These are phyloP conservation scores for Paradendryphiella salina DNA, from an alignment of 2,329 filamentous ascomycete species.

Conservation along the genomic window DNA sequence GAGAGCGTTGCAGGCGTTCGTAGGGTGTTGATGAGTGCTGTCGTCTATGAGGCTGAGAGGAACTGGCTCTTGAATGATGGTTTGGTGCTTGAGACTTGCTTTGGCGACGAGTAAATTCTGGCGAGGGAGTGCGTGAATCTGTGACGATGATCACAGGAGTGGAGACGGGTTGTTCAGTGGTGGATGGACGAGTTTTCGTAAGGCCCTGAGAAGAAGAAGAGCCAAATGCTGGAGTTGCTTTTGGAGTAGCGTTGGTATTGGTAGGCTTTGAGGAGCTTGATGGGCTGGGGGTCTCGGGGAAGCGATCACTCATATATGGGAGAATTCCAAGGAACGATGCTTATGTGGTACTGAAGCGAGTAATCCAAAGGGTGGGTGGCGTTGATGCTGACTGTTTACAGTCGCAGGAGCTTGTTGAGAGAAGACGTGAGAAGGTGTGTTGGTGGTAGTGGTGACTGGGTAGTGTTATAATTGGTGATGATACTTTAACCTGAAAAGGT, in stretches of 20 bases:
- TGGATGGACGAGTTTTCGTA: slow-evolving; percentile 29
- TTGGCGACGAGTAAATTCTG: slow-evolving; percentile 16
- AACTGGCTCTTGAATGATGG: slow-evolving; percentile 9
- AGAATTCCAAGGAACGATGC: slow-evolving; percentile 3
- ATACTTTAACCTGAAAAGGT: slow-evolving; percentile 9
- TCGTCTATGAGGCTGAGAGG: slow-evolving; percentile 16
- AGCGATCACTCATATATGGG: slow-evolving; percentile 30
- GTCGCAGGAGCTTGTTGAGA: not conserved
- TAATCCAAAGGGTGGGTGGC: slow-evolving; percentile 1
- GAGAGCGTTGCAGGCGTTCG: slow-evolving; percentile 17
- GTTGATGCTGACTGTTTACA: slow-evolving; percentile 9
- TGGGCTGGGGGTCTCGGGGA: slow-evolving; percentile 26
- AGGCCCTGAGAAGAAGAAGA: slow-evolving; percentile 14
- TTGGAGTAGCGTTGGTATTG: slow-evolving; percentile 12
- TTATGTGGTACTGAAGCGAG: slow-evolving; percentile 1
- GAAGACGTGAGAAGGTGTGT: slow-evolving; percentile 1
- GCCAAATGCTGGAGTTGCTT: slow-evolving; percentile 9
- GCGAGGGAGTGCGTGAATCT: slow-evolving; percentile 10
- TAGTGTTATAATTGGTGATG: slow-evolving; percentile 16
- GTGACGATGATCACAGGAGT: slow-evolving; percentile 28
- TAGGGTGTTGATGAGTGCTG: slow-evolving; percentile 19
- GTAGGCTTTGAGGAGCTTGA: slow-evolving; percentile 27
- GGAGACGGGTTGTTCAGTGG: slow-evolving; percentile 21
- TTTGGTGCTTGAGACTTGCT: slow-evolving; percentile 17
- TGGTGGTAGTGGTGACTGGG: slow-evolving; percentile 9